A percentile compares a stretch with the other conserved stretches of the same genome.
phyloP scores from a whole-genome alignment of 1,139 yeast species.

The Candida sanyaensis region DNA sequence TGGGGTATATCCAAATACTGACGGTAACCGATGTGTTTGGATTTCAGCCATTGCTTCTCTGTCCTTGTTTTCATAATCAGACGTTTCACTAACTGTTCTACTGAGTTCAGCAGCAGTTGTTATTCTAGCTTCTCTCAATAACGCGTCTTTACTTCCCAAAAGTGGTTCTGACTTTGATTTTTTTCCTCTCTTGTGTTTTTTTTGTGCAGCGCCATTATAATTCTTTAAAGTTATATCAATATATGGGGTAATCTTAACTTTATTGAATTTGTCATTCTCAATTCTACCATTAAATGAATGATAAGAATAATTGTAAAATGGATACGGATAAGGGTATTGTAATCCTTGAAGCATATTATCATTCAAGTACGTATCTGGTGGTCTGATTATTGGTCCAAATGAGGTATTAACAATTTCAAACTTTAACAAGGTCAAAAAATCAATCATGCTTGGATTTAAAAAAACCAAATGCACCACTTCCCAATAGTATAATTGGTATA shows the following conservation, averaged over 20 bases:
- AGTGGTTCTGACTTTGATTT: slow-evolving; percentile 4
- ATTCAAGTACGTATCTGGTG: slow-evolving; percentile 41
- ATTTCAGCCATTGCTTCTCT: slow-evolving; percentile 1
- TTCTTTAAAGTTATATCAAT: slow-evolving; percentile 35
- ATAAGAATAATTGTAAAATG: slow-evolving; percentile 48
- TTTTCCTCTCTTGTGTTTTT: slow-evolving; percentile 12
- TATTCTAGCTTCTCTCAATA: not conserved
- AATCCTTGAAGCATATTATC: slow-evolving; percentile 43
- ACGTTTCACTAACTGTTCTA: slow-evolving; percentile 8
- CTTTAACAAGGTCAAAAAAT: slow-evolving; percentile 34
- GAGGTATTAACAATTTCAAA: slow-evolving; percentile 41
- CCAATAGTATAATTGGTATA: slow-evolving; percentile 47
- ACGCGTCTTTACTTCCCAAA: not conserved
- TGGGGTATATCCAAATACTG: not conserved
- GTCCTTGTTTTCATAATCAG: slow-evolving; percentile 12
- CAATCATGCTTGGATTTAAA: slow-evolving; percentile 33
- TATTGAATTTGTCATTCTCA: slow-evolving; percentile 27
- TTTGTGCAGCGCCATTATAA: slow-evolving; percentile 12
- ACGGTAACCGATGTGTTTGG: not conserved
- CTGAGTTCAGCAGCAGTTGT: slow-evolving; percentile 1
- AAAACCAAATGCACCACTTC: slow-evolving; percentile 45
- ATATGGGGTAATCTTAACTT: slow-evolving; percentile 36
- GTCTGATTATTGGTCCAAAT: slow-evolving; percentile 42
- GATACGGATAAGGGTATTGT: slow-evolving; percentile 49
- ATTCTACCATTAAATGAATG: slow-evolving; percentile 37